These are phyloP conservation scores for Pascua sp. DNA, from an alignment of 1,284 basidiomycete species.

Conservation along the genomic window DNA sequence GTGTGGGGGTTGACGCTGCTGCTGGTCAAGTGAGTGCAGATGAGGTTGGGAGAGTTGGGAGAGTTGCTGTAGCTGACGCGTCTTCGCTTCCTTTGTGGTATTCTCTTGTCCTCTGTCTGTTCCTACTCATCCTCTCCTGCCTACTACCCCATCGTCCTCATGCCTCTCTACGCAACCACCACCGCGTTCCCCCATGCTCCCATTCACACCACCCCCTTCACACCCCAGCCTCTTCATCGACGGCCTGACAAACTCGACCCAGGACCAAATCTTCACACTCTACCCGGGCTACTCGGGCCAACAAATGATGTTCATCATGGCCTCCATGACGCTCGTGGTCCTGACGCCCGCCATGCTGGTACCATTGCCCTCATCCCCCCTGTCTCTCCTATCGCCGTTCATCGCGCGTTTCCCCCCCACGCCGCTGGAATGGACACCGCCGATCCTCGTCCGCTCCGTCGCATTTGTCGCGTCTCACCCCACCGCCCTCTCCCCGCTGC, in stretches of 20 bases:
- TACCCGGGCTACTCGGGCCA: conserved; percentile 60
- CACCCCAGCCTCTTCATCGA: conserved; percentile 77
- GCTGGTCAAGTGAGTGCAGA: conserved; percentile 38
- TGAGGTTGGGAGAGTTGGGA: too few relatives aligned
- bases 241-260: conserved; percentile 93
- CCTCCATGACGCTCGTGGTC: conserved; percentile 62
- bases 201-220: not conserved
- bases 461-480: conserved; percentile 78
- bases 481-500: conserved; percentile 68
- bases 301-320: conserved; percentile 98
- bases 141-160: not conserved
- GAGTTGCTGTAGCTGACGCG: not conserved
- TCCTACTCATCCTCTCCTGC: not conserved
- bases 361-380: conserved; percentile 32
- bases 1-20: conserved; percentile 41
- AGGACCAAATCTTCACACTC: conserved; percentile 85
- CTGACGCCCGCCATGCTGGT: conserved; percentile 62
- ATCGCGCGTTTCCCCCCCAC: conserved; percentile 49
- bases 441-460: conserved; percentile 67
- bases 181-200: not conserved
- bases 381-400: conserved; percentile 25
- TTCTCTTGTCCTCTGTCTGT: not conserved
- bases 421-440: conserved; percentile 49
- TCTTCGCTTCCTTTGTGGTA: too few relatives aligned
- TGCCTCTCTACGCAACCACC: not conserved